phyloP scores from a whole-genome alignment of 164 flowering plant genomes.

The Aristolochia fimbriata region DNA sequence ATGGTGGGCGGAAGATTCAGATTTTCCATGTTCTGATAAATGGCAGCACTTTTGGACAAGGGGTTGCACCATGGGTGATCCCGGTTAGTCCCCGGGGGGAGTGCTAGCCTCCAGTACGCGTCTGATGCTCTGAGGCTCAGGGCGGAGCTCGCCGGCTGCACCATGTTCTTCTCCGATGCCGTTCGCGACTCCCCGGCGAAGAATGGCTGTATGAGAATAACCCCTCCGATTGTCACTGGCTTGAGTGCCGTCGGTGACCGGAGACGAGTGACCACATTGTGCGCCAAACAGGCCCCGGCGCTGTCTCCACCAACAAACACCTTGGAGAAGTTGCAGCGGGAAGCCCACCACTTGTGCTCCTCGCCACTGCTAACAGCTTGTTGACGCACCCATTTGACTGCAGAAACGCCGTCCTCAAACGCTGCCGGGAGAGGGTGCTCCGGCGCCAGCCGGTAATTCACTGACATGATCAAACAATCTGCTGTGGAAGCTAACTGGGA shows the following conservation, averaged over 20 bases:
- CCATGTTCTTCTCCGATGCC: slow-evolving; percentile 24
- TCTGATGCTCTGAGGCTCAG: slow-evolving; percentile 32
- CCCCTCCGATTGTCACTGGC: slow-evolving; percentile 25
- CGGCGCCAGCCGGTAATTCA: slow-evolving; percentile 44
- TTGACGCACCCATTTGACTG: slow-evolving; percentile 27
- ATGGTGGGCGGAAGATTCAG: slow-evolving; percentile 17
- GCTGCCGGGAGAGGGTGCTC: slow-evolving; percentile 50
- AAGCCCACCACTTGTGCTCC: slow-evolving; percentile 29
- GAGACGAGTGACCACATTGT: slow-evolving; percentile 25
- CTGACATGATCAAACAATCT: slow-evolving; percentile 33
- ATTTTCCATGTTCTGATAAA: slow-evolving; percentile 7
- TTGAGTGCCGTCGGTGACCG: slow-evolving; percentile 4
- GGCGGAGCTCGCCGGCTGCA: slow-evolving; percentile 28
- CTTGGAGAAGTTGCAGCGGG: slow-evolving; percentile 25
- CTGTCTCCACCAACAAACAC: slow-evolving; percentile 41
- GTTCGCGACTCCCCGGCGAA: slow-evolving; percentile 48
- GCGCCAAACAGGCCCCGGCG: slow-evolving; percentile 45
- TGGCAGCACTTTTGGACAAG: slow-evolving; percentile 8
- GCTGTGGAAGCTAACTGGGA: slow-evolving; percentile 23
- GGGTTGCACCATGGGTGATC: slow-evolving; percentile 53
- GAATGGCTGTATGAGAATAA: slow-evolving; percentile 40
- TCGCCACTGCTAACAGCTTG: slow-evolving; percentile 11
- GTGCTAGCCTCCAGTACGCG: slow-evolving; percentile 34
- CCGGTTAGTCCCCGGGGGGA: slow-evolving; percentile 33
- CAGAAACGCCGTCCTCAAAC: slow-evolving; percentile 34